These are phyloP conservation scores for Alternaria novae-zelandiae DNA, from an alignment of 2,329 filamentous ascomycete genomes.

Conservation along the genomic window DNA sequence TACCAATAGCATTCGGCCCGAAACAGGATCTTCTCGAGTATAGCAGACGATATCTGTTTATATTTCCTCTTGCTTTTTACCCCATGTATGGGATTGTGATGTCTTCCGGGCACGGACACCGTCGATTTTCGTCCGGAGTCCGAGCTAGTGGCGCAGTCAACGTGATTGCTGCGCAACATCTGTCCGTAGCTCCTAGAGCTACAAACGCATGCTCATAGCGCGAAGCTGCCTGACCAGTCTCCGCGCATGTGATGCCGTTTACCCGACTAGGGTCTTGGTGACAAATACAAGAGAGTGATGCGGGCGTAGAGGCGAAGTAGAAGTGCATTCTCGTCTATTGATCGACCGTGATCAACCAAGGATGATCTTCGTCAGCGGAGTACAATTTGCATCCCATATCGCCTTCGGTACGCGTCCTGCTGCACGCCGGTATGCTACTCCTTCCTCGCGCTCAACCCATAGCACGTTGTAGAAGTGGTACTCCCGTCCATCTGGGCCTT, in stretches of 20 bases:
- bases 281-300: neutral
- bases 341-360: neutral
- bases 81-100: no score
- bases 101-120: no score
- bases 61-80: no score
- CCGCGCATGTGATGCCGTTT: neutral
- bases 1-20: no score
- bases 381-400: neutral
- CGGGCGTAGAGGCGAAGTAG: neutral
- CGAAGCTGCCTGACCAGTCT: rapidly evolving
- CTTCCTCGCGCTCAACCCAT: neutral
- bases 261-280: neutral
- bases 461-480: neutral
- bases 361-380: neutral
- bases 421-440: neutral
- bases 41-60: no score
- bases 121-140: neutral
- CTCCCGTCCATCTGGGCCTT: neutral
- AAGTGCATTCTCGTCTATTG: neutral
- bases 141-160: neutral
- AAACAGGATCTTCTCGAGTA: no score
- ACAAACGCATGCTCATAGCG: neutral
- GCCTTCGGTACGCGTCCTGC: neutral
- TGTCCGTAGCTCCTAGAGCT: neutral
- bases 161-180: neutral